Conservation (phyloP, 768 basidiomycete genomes). For the Podaxis pistillaris region DNA sequence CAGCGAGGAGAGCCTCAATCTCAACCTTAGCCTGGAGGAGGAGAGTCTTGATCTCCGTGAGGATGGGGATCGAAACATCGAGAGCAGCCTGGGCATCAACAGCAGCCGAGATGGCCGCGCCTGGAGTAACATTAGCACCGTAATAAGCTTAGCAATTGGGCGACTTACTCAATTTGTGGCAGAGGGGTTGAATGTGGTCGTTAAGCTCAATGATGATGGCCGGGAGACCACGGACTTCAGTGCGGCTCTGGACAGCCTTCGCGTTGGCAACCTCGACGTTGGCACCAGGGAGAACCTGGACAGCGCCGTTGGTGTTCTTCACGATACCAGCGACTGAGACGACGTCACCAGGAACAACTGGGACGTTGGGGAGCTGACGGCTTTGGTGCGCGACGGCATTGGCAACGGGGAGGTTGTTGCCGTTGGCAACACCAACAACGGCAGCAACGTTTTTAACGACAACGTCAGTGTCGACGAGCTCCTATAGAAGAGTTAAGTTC, state of each 20-base stretch:
- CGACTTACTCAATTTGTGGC: slow-evolving; percentile 4
- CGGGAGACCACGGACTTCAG: neutral
- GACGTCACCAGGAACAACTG: neutral
- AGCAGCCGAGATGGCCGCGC: neutral
- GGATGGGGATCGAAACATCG: slow-evolving; percentile 16
- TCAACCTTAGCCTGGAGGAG: slow-evolving; percentile 11
- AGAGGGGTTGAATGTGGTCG: slow-evolving; percentile 10
- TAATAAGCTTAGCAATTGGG: neutral
- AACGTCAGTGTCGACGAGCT: neutral
- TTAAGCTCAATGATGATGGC: slow-evolving; percentile 9
- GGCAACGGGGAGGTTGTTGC: neutral
- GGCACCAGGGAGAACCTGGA: neutral
- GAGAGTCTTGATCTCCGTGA: slow-evolving; percentile 15
- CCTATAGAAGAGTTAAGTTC: neutral
- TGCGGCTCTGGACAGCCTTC: neutral
- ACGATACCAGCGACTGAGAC: too few species aligned
- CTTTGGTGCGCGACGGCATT: neutral
- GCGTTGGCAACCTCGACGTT: neutral
- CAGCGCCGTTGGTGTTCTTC: too few species aligned
- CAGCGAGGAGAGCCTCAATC: slow-evolving; percentile 18
- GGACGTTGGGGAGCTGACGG: neutral
- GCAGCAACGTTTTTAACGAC: neutral
- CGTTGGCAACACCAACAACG: neutral
- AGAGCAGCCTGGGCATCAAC: neutral
- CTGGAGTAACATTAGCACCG: neutral